Conservation (phyloP, 2,329 filamentous ascomycete species). For the Aspergillus pseudoterreus region DNA sequence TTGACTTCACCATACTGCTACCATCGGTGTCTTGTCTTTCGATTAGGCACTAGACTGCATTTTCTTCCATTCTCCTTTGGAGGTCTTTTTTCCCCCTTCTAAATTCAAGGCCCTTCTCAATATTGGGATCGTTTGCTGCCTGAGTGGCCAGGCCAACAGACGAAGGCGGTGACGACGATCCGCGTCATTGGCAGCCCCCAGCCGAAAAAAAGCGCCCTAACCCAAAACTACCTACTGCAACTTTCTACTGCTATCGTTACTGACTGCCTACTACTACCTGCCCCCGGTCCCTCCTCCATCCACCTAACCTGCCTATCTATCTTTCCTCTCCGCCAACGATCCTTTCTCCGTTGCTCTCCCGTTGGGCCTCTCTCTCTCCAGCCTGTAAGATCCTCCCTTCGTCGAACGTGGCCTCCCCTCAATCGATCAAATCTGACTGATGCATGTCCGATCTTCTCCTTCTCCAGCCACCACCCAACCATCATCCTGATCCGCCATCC, state of each 20-base stretch:
- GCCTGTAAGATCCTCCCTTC: slow-evolving; percentile 29
- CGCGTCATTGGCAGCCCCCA: slow-evolving; percentile 14
- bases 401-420: slow-evolving; percentile 24
- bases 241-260: not conserved
- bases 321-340: not conserved
- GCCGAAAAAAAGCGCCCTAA: too few relatives aligned
- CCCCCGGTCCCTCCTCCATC: not conserved
- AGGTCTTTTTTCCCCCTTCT: too few relatives aligned
- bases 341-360: slow-evolving; percentile 1
- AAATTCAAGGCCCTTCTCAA: too few relatives aligned
- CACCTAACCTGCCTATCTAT: not conserved
- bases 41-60: not conserved
- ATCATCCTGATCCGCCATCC: slow-evolving; percentile 11
- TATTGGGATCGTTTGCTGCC: not conserved
- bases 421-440: slow-evolving; percentile 13
- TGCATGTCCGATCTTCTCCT: slow-evolving; percentile 11
- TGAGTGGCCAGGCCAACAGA: not conserved
- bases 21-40: not conserved
- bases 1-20: not conserved
- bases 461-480: slow-evolving; percentile 16
- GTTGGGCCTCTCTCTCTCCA: slow-evolving; percentile 8
- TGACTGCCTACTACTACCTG: not conserved
- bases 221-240: too few relatives aligned
- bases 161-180: slow-evolving; percentile 23
- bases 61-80: too few relatives aligned